Conservation (phyloP, 306 rosid species). For the Rosa persica region DNA sequence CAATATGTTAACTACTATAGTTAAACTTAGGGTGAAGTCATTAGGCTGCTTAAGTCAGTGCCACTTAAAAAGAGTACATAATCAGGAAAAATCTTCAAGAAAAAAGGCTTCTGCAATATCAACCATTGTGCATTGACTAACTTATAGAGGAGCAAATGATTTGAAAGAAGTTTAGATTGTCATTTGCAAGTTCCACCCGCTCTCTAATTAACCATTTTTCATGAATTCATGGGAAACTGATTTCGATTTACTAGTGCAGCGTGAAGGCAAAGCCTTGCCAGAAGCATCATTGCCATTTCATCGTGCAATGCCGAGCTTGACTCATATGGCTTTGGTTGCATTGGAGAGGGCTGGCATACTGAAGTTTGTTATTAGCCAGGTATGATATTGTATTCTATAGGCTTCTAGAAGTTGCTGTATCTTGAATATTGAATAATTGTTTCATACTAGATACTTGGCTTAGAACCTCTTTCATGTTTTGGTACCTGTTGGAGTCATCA, state of each 20-base stretch:
- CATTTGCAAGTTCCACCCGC: not conserved
- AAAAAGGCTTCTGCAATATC: not conserved
- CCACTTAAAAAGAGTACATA: not conserved
- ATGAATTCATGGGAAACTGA: not conserved
- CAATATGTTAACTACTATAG: not conserved
- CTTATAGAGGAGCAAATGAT: not conserved
- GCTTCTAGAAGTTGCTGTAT: not conserved
- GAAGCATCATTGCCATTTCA: constrained; percentile 97
- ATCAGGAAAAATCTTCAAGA: not conserved
- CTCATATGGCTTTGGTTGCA: constrained; percentile 92
- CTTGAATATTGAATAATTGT: not conserved
- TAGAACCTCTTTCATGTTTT: constrained; percentile 4
- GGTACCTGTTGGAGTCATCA: not conserved
- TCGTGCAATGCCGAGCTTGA: constrained; percentile 89
- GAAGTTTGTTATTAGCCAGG: constrained; percentile 94
- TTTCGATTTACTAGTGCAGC: constrained; percentile 51
- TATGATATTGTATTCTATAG: constrained; percentile 22
- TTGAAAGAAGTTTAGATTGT: not conserved
- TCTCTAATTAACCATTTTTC: not conserved
- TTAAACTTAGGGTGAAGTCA: not conserved
- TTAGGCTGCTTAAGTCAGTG: not conserved
- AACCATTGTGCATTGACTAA: not conserved
- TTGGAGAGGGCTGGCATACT: constrained; percentile 82
- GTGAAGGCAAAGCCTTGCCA: constrained; percentile 96
- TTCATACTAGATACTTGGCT: not conserved